Evolutionary conservation across 2,329 filamentous ascomycete genomes (phyloP), one percentile per base, ranked within the genome.

Genomic region (Cladosporium sp.): DNA sequence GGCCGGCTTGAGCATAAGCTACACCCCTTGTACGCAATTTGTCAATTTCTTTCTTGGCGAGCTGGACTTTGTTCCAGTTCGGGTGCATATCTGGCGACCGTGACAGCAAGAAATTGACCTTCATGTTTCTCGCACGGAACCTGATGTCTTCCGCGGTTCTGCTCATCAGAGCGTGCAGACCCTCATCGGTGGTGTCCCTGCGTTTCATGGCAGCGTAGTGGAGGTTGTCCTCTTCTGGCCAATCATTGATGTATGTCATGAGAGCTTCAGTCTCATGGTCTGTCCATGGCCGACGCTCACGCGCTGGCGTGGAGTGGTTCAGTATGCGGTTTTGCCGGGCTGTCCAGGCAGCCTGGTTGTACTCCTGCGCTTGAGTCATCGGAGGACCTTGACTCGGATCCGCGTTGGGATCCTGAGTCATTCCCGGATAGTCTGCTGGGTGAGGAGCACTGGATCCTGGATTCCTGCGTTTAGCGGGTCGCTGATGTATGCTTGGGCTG

Each of bases 71-170:
- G 3, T 78, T 70, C 64, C 80, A 80, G 60, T 78, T 76, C n/a
- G 52, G 36, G 1, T 79, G 79, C 15, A 82, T 63, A 17, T 62
- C 63, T 9, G 15, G 9, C 34, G 49, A 51, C 6, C 49, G n/a
- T 3, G 66, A 80, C 77, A 75, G 75, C 3, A 80, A 55, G 54
- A 67, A 76, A 7, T 70, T 70, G 40, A 76, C 70, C 66, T 81
- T 82, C 59, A 85, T 69, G 60, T 83, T 84, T 52, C 83, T 74
- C 3, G 81, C 82, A 60, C 73, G 73, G 67, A 73, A 73, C 11
- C 72, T 59, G 12, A 74, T 61, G 50, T 82, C 79, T 2, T 83
- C 80, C 60, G 85, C 80, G 5, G 69, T 73, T 2, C 83, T 74
- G 1, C 64, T 61, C 3, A 56, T 58, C 17, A 82, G 65, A 1